These are phyloP conservation scores for Xylaria telfairii DNA, from an alignment of 495 filamentous ascomycete species.

Conservation along the genomic window DNA sequence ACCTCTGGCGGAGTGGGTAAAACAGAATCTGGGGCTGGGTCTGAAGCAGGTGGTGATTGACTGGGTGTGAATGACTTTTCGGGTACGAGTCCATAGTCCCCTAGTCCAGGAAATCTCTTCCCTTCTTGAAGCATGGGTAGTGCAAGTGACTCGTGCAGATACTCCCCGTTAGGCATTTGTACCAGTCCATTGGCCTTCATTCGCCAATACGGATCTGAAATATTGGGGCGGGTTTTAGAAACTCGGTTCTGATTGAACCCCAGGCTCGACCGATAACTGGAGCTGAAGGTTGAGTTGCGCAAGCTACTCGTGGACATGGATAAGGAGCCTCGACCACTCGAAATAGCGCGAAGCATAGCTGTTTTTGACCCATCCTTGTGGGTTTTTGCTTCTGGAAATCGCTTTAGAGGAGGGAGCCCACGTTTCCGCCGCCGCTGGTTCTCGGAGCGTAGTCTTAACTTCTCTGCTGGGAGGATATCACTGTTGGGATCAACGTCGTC, in stretches of 20 bases:
- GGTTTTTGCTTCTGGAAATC: constrained; percentile 28
- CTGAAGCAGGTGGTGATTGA: constrained; percentile 28
- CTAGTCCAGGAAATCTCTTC: constrained; percentile 35
- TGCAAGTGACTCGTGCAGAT: constrained; percentile 50
- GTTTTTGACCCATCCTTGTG: constrained; percentile 38
- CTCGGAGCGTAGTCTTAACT: constrained; percentile 31
- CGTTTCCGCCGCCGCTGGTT: constrained; percentile 33
- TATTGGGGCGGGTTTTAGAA: constrained; percentile 34
- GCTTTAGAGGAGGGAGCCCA: constrained; percentile 34
- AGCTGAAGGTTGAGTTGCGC: constrained; percentile 39
- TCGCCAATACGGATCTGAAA: constrained; percentile 47
- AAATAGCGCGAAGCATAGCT: constrained; percentile 33
- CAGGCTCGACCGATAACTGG: constrained; percentile 40
- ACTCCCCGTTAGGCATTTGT: constrained; percentile 50
- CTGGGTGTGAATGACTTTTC: constrained; percentile 23
- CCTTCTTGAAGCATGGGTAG: constrained; percentile 37
- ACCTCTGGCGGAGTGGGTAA: neutral
- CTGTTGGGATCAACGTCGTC: constrained; percentile 13
- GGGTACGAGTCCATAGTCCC: constrained; percentile 36
- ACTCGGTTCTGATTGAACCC: constrained; percentile 34
- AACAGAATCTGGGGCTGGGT: neutral
- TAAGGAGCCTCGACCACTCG: constrained; percentile 29
- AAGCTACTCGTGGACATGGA: constrained; percentile 39
- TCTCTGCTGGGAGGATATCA: constrained; percentile 17
- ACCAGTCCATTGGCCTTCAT: constrained; percentile 49